Evolutionary conservation across 768 basidiomycete genomes (phyloP).

Genomic region (Hortiboletus flavorubellus): DNA sequence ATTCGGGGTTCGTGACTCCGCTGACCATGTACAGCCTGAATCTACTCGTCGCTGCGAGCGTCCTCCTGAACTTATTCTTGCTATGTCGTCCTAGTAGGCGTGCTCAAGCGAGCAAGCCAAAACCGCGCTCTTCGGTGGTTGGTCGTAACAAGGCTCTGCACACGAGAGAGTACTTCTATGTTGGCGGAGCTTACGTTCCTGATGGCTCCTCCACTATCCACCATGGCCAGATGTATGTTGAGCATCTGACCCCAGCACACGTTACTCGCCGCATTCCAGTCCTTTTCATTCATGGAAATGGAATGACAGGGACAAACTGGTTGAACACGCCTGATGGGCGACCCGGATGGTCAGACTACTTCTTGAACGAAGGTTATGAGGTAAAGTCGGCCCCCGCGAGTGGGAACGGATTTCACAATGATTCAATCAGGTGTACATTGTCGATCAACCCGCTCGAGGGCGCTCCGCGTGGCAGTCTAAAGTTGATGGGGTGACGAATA

Average conservation of each 20-base stretch:
- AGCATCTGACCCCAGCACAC: slow-evolving; percentile 42
- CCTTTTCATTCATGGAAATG: slow-evolving; percentile 48
- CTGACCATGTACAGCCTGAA: not conserved
- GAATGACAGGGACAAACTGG: slow-evolving; percentile 52
- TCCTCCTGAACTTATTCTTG: slow-evolving; percentile 19
- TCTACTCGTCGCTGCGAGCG: slow-evolving; percentile 10
- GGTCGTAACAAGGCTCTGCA: slow-evolving; percentile 33
- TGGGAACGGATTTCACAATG: not conserved
- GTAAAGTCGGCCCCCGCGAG: slow-evolving; percentile 22
- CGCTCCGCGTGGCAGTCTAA: slow-evolving; percentile 43
- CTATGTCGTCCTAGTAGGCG: slow-evolving; percentile 1
- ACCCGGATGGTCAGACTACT: slow-evolving; percentile 56
- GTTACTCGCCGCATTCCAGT: slow-evolving; percentile 40
- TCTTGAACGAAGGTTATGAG: slow-evolving; percentile 48
- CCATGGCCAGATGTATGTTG: slow-evolving; percentile 50
- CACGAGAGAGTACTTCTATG: slow-evolving; percentile 46
- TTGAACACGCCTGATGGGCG: slow-evolving; percentile 54
- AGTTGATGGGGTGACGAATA: slow-evolving; percentile 36
- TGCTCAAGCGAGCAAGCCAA: not conserved
- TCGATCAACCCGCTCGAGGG: slow-evolving; percentile 46
- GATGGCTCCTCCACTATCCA: slow-evolving; percentile 37
- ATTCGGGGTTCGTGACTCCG: slow-evolving; percentile 4
- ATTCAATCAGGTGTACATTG: slow-evolving; percentile 37
- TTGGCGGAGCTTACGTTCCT: slow-evolving; percentile 40
- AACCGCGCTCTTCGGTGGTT: not conserved